Base-by-base conservation (phyloP, 129 eudicot genomes). In the Scalesia atractyloides region DNA sequence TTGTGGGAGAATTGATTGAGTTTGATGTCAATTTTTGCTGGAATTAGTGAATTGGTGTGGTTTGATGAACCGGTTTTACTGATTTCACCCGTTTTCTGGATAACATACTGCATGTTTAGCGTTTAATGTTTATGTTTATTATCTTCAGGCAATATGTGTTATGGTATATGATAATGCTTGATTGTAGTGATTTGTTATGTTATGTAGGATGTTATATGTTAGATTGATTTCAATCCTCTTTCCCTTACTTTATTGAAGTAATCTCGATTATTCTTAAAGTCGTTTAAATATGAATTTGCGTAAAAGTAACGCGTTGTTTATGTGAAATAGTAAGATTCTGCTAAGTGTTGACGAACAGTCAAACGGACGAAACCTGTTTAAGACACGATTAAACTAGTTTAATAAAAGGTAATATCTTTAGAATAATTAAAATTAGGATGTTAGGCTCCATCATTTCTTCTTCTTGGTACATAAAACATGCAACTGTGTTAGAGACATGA, bases 191-290 rank as follows among this genome's bases (percentile, higher is more conserved):
- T 26, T 50, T 26, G 26, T 33, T 3, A 26, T 68, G 54, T 41
- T 39, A 70, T 70, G 20, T 54, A 56, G 66, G 54, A 17, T 53
- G 75, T 20, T 39, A 13, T 17, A 54, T 41, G 76, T 43, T 56
- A 8, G 20, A 19, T 7, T 70, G 14, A 53, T 18, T 65, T 17
- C 18, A 12, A 2, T 34, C 41, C 13, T 36, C 64, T 52, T 53
- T 36, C 20, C 64, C 51, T 11, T 7, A 1, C 20, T 37, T 70
- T 11, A 18, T 9, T 17, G 51, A 69, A 69, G 62, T 11, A 50
- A 4, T 52, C 52, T 69, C 3, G 12, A 12, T 37, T 20, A 70
- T 56, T 9, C 5, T 12, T 26, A 11, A 1, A 22, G n/a, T 53
- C 52, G 54, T 34, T 9, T 6, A 26, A 14, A 9, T 51, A 49